Evolutionary conservation across 2,329 filamentous ascomycete species (phyloP), one percentile per base, ranked within the genome.

Genomic region (Nigrospora osmanthi): DNA sequence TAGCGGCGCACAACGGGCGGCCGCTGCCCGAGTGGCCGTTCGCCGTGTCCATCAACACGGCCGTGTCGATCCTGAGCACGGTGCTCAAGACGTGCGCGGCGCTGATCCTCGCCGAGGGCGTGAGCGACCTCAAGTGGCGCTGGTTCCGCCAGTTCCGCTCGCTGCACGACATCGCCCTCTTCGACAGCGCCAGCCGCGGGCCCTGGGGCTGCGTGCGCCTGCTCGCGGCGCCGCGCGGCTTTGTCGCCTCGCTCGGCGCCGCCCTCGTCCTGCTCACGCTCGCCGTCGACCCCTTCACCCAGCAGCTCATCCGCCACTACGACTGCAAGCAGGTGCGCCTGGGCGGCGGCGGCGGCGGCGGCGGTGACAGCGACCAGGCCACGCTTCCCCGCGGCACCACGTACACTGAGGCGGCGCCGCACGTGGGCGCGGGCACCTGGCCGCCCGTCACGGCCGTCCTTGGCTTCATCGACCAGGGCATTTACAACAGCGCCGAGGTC

Each of bases 101-200:
- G 9, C 37, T 38, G 5, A 43, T 43, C 16, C 23, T 43, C 3
- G 41, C 41, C 2, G 41, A 43, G 31, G 41, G 41, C 30, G 37
- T 38, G 11, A 43, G 41, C n/a, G 28, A 43, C 23, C 37, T 36
- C 11, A 43, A 43, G 16, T 43, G 41, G 41, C 30, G 31, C 14
- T 43, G 41, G 41, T 43, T 43, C 10, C 35, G 13, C 30, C 11
- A 14, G 19, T 31, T 14, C n/a, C 11, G 35, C 14, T 31, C 41
- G 19, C 34, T 43, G 2, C 19, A 43, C 23, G 41, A 43, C 16
- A 3, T 43, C 11, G 41, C 35, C 2, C n/a, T 38, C 5, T 38
- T 43, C n/a, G 41, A 43, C 34, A 33, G 14, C 11, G 41, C 41
- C 11, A 43, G 41, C 30, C 41, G 41, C n/a, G 41, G 41, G 1